These are phyloP conservation scores for Ceratobasidium sp. DNA, from an alignment of 1,284 basidiomycete species.

Conservation along the genomic window DNA sequence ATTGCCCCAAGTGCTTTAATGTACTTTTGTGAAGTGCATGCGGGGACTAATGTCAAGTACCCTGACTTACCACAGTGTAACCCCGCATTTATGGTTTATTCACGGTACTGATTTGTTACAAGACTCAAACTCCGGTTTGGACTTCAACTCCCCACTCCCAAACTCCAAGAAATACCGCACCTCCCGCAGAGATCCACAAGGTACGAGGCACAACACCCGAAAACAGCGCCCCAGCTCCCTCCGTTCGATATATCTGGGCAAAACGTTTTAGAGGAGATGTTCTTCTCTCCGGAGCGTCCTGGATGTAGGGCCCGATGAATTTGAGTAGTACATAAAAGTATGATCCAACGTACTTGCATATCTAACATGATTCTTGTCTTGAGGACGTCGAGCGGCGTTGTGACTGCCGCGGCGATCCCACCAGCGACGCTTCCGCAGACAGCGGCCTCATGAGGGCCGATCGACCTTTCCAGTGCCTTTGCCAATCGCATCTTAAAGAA, in stretches of 20 bases:
- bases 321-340: neutral
- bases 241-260: constrained; percentile 72
- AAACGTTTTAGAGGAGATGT: constrained; percentile 68
- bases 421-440: constrained; percentile 93
- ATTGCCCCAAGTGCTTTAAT: too few species aligned
- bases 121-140: constrained; percentile 13
- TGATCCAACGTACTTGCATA: constrained; percentile 65
- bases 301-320: constrained; percentile 4
- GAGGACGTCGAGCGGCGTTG: constrained; percentile 95
- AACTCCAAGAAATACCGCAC: constrained; percentile 95
- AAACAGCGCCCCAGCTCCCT: constrained; percentile 84
- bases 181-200: constrained; percentile 95
- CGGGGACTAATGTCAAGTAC: too few species aligned
- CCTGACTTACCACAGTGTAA: too few species aligned
- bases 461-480: constrained; percentile 61
- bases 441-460: constrained; percentile 87
- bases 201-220: constrained; percentile 91
- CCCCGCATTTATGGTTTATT: too few species aligned
- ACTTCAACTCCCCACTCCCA: constrained; percentile 77
- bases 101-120: too few species aligned
- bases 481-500: constrained; percentile 77
- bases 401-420: constrained; percentile 87
- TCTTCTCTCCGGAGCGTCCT: constrained; percentile 64
- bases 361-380: constrained; percentile 99
- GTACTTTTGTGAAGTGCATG: too few species aligned